phyloP scores from a whole-genome alignment of 2,329 filamentous ascomycete species.

The Periconia digitata region DNA sequence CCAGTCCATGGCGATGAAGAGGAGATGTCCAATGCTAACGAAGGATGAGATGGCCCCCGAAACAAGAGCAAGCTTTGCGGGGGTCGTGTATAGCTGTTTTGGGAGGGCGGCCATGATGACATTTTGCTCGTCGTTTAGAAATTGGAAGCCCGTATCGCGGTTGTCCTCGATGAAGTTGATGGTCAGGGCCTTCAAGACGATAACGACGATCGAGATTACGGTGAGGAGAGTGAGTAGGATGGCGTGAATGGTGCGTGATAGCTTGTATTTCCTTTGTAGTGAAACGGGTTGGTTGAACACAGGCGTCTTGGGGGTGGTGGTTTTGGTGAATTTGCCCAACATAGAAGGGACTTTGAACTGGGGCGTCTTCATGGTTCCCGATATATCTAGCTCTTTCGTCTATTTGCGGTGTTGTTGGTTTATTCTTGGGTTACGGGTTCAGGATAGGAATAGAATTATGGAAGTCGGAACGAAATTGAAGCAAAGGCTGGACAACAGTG shows the following conservation, averaged over 20 bases:
- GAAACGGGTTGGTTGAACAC: constrained; percentile 24
- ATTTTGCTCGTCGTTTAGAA: constrained; percentile 18
- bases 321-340: constrained; percentile 7
- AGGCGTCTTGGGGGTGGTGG: constrained; percentile 16
- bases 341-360: constrained; percentile 16
- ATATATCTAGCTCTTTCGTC: constrained; percentile 1
- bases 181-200: constrained; percentile 32
- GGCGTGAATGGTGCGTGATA: constrained; percentile 22
- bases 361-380: constrained; percentile 15
- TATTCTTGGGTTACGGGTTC: background rate
- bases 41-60: constrained; percentile 24
- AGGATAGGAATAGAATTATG: background rate
- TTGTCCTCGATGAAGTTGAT: constrained; percentile 39
- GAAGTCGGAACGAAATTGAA: background rate
- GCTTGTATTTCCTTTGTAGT: constrained; percentile 17
- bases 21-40: constrained; percentile 21
- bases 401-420: background rate
- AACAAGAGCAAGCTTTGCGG: constrained; percentile 32
- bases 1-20: constrained; percentile 28
- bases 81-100: constrained; percentile 21
- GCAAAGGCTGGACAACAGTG: background rate
- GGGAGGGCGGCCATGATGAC: constrained; percentile 34
- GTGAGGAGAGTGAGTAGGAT: constrained; percentile 21
- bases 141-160: constrained; percentile 31
- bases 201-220: constrained; percentile 19